Percentiles rank a stretch among this genome's conserved stretches.
These are phyloP conservation scores for Penicillium maclennaniae DNA, from an alignment of 495 filamentous ascomycete species.

Conservation along the genomic window DNA sequence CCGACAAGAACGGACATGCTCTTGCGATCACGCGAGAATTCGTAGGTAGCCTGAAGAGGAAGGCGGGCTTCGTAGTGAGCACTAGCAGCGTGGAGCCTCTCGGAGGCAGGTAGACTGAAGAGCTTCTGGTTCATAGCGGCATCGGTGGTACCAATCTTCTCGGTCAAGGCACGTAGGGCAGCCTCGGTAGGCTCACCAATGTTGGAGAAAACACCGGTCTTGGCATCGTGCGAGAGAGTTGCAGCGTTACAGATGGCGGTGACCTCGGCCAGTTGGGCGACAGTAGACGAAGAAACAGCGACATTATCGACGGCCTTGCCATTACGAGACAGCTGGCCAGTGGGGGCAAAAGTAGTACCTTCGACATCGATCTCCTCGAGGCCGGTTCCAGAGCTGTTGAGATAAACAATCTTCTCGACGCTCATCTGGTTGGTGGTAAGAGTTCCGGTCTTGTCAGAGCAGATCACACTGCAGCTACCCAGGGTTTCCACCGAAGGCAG, in stretches of 20 bases:
- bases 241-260: conserved; percentile 89
- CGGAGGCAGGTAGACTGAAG: conserved; percentile 42
- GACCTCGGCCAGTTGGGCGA: conserved; percentile 80
- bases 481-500: conserved; percentile 96
- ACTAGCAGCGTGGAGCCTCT: conserved; percentile 74
- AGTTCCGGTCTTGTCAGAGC: conserved; percentile 99
- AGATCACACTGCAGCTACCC: conserved; percentile 98
- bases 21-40: conserved; percentile 97
- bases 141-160: conserved; percentile 84
- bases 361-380: conserved; percentile 89
- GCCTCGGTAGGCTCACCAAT: conserved; percentile 97
- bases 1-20: conserved; percentile 97
- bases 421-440: conserved; percentile 99
- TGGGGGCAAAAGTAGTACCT: conserved; percentile 89
- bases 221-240: conserved; percentile 74
- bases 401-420: conserved; percentile 84
- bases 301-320: conserved; percentile 68
- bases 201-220: conserved; percentile 68
- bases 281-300: conserved; percentile 69
- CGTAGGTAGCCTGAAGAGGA: conserved; percentile 79
- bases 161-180: conserved; percentile 82
- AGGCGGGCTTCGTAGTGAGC: conserved; percentile 75
- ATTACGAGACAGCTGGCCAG: conserved; percentile 62
- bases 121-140: conserved; percentile 52
- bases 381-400: conserved; percentile 66